Percentiles rank a stretch among this genome's conserved stretches.
Conservation (phyloP, 225 moss, liverwort and hornwort genomes). For the Ulota crispa region DNA sequence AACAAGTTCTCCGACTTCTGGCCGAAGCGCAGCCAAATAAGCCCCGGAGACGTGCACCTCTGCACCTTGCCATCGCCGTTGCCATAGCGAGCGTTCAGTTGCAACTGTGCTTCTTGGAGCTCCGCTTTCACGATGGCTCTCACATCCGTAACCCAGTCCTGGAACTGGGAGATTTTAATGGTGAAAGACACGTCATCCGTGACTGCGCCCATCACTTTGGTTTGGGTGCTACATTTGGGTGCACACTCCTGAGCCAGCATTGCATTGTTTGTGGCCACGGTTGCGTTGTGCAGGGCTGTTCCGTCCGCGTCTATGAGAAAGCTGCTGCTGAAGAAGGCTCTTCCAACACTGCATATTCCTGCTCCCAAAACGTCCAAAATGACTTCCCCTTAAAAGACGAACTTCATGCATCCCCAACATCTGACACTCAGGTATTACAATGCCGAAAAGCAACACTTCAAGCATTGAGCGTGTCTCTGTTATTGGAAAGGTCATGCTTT, state of each 20-base stretch:
- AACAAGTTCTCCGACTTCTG: constrained; percentile 17
- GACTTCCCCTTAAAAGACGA: background rate
- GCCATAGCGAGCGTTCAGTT: constrained; percentile 14
- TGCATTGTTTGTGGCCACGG: constrained; percentile 26
- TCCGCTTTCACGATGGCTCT: constrained; percentile 15
- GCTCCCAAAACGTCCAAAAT: background rate
- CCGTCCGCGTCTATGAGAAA: constrained; percentile 26
- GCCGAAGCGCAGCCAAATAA: constrained; percentile 31
- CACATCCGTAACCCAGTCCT: constrained; percentile 26
- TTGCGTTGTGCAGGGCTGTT: constrained; percentile 21
- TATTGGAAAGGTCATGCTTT: background rate
- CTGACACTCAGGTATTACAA: background rate
- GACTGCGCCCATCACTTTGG: constrained; percentile 27
- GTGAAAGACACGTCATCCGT: constrained; percentile 22
- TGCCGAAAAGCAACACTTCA: too few species aligned
- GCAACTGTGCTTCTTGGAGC: background rate
- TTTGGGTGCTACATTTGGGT: constrained; percentile 29
- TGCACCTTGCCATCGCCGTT: background rate
- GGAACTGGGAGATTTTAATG: constrained; percentile 27
- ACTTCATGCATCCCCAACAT: background rate
- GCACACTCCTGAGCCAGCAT: constrained; percentile 30
- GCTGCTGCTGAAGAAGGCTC: constrained; percentile 19
- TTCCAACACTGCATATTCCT: constrained; percentile 21
- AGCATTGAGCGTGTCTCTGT: background rate
- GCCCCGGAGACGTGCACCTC: constrained; percentile 25